These are phyloP conservation scores for Houttuynia cordata DNA, from an alignment of 164 flowering plant genomes.

Conservation along the genomic window DNA sequence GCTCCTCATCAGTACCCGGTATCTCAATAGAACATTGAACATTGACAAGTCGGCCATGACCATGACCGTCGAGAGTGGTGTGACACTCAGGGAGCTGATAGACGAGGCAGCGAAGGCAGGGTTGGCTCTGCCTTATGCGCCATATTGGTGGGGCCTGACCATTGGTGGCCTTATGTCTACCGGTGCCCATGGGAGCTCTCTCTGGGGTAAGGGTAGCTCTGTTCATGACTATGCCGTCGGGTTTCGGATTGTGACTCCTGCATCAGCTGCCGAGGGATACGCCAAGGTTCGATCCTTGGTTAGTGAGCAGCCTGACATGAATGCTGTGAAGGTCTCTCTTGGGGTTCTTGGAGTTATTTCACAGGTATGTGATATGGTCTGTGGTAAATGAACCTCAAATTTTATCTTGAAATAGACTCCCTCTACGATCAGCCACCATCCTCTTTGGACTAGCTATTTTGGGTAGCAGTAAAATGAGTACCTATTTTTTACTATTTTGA, in stretches of 20 bases:
- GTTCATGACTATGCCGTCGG: conserved; percentile 52
- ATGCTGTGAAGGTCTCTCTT: conserved; percentile 48
- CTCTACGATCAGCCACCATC: no score
- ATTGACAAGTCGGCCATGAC: conserved; percentile 21
- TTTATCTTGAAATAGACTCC: no score
- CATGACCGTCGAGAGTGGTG: conserved; percentile 52
- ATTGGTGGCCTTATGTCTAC: conserved; percentile 56
- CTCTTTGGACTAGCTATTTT: no score
- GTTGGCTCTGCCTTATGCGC: conserved; percentile 51
- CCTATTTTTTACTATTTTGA: no score
- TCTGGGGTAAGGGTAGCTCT: conserved; percentile 59
- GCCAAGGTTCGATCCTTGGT: no score
- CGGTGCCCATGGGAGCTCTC: conserved; percentile 72
- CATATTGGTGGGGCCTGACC: conserved; percentile 81
- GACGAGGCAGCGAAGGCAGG: conserved; percentile 38
- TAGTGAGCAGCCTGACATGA: no score
- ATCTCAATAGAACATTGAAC: conserved; percentile 22
- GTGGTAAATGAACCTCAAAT: no score
- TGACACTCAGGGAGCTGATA: conserved; percentile 40
- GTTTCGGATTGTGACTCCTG: conserved; percentile 42
- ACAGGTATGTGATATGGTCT: conserved; percentile 46
- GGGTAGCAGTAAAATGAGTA: no score
- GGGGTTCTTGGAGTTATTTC: conserved; percentile 78
- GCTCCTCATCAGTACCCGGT: conserved; percentile 46
- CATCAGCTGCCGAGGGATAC: no score